Evolutionary conservation across 2,329 filamentous ascomycete genomes (phyloP).

Genomic region (Scopulariopsis brevicaulis): DNA sequence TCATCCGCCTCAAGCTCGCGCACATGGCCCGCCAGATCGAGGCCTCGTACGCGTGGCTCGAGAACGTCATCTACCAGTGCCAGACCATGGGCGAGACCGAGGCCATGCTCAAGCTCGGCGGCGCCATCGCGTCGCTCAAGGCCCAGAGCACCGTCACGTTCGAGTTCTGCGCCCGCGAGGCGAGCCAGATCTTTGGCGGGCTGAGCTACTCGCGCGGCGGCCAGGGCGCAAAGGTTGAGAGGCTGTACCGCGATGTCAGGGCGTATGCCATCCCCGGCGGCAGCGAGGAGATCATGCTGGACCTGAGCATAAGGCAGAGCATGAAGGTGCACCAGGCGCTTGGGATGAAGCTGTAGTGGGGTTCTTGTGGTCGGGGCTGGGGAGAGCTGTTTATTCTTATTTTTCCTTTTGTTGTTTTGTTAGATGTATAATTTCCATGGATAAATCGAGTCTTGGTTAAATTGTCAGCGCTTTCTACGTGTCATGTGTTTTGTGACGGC

Average conservation of each 20-base stretch:
- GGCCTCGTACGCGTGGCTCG: constrained; percentile 92
- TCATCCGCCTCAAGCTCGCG: constrained; percentile 94
- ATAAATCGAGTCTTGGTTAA: too few relatives aligned
- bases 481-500: too few relatives aligned
- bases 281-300: constrained; percentile 97
- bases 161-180: constrained; percentile 94
- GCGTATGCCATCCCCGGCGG: constrained; percentile 96
- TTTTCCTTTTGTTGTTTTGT: background rate
- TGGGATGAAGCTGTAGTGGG: constrained; percentile 95
- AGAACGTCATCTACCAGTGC: constrained; percentile 90
- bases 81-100: constrained; percentile 87
- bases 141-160: constrained; percentile 90
- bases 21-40: constrained; percentile 98
- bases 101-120: constrained; percentile 91
- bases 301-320: constrained; percentile 86
- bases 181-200: constrained; percentile 94
- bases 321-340: constrained; percentile 79
- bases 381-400: background rate
- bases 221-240: constrained; percentile 90
- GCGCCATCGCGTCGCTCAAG: constrained; percentile 87
- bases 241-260: constrained; percentile 86
- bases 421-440: background rate
- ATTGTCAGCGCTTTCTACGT: too few relatives aligned
- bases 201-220: constrained; percentile 86
- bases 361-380: too few relatives aligned